These are phyloP conservation scores for Mychonastes homosphaera DNA, from an alignment of 139 green algal genomes.

Conservation along the genomic window DNA sequence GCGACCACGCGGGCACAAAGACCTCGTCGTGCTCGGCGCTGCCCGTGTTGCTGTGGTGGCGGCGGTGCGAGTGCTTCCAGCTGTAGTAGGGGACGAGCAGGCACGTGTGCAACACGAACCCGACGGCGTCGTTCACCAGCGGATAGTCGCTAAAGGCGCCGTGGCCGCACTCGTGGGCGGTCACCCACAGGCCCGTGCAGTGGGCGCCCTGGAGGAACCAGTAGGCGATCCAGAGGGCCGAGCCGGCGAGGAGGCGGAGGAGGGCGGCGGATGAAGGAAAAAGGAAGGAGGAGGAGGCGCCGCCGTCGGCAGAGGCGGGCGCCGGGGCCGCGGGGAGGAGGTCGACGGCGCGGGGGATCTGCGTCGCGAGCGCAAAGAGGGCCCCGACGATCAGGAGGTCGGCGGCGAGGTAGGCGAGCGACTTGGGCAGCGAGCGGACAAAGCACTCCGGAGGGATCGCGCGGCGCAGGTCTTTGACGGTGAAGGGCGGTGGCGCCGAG, in stretches of 20 bases:
- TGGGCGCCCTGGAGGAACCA: slow-evolving; percentile 43
- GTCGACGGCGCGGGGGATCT: slow-evolving; percentile 41
- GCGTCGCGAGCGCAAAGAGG: slow-evolving; percentile 34
- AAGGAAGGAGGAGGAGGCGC: background rate
- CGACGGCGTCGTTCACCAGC: slow-evolving; percentile 66
- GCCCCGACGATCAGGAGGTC: slow-evolving; percentile 10
- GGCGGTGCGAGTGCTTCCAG: slow-evolving; percentile 84
- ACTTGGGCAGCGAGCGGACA: slow-evolving; percentile 36
- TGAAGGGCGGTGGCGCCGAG: slow-evolving; percentile 46
- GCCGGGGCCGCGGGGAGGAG: too few relatives aligned
- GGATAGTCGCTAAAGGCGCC: slow-evolving; percentile 52
- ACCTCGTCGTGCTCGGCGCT: slow-evolving; percentile 69
- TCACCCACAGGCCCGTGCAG: slow-evolving; percentile 64
- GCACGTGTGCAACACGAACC: slow-evolving; percentile 62
- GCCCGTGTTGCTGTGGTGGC: slow-evolving; percentile 83
- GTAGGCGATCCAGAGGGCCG: background rate
- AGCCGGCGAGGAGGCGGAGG: background rate
- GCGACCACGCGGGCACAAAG: background rate
- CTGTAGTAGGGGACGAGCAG: slow-evolving; percentile 82
- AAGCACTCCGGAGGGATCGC: slow-evolving; percentile 83
- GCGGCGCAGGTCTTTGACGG: slow-evolving; percentile 46
- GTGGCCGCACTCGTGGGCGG: slow-evolving; percentile 81
- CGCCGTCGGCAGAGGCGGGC: background rate
- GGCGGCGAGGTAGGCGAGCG: slow-evolving; percentile 45
- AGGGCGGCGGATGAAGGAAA: background rate